Evolutionary conservation across 148 eudicot species (phyloP), one percentile per base, ranked within the genome.

Genomic region (Cornus controversa): DNA sequence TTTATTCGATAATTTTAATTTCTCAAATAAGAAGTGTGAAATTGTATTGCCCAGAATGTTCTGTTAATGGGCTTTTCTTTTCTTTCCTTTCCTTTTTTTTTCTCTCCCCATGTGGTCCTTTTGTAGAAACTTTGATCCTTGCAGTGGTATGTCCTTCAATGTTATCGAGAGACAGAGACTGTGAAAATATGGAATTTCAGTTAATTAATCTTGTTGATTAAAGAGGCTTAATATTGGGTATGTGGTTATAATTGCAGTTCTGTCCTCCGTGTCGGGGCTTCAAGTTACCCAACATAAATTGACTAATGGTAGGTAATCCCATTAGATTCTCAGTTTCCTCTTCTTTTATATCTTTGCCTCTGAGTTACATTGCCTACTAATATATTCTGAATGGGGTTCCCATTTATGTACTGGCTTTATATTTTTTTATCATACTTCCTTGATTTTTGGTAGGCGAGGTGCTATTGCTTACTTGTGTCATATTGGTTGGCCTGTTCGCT

Each of bases 231-330:
- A 24, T 25, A 22, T 31, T 45, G 31, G 54, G 29, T 13, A 20
- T 60, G 13, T 72, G 75, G 10, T 58, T 74, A 42, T 81, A 62
- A 24, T 69, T 89, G 89, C 97, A 96, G 99, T 96, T 83, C 67
- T 93, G 71, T 93, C 99, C 66, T 74, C 97, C 74, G 92, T 93
- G 68, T 90, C 99, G n/a, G 99, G 99, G 72, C 94, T 95, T 86
- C 85, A 90, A 79, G 87, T 78, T 76, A 85, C 82, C 50, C 86
- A 71, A 37, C 67, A 58, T 16, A 80, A 72, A 28, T 72, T 93
- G 79, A 82, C 85, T 54, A 76, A 80, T 40, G 93, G 99, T 95
- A 84, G 85, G 85, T 80, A 79, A 37, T 53, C 78, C 24, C 34
- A 34, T 42, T 57, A 24, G 62, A 20, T 67, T 26, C 24, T 53